Evolutionary conservation across 2,329 filamentous ascomycete species (phyloP).

Genomic region (Phialophora chinensis): DNA sequence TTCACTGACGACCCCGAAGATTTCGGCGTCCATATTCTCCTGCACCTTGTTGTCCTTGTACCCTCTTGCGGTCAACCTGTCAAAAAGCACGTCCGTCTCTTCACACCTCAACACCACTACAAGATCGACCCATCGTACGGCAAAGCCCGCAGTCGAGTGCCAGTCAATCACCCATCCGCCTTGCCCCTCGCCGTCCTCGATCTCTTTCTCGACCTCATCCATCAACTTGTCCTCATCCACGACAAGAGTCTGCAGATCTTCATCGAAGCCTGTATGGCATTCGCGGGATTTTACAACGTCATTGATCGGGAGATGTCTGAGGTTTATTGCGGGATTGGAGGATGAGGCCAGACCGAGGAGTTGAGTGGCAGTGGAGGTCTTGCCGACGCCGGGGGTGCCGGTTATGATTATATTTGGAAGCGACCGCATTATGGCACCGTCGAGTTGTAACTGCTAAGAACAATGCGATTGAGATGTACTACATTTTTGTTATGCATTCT

Average conservation of each 20-base stretch:
- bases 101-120: conserved; percentile 85
- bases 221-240: conserved; percentile 97
- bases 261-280: conserved; percentile 87
- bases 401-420: conserved; percentile 90
- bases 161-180: conserved; percentile 94
- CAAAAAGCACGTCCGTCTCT: conserved; percentile 80
- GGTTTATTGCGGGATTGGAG: conserved; percentile 67
- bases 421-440: conserved; percentile 26
- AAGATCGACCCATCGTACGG: conserved; percentile 90
- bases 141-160: conserved; percentile 97
- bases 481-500: background rate
- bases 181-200: conserved; percentile 55
- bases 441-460: background rate
- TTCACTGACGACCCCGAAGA: conserved; percentile 91
- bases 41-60: conserved; percentile 88
- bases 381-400: conserved; percentile 93
- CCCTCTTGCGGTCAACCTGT: conserved; percentile 74
- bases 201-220: conserved; percentile 84
- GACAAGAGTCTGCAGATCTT: conserved; percentile 84
- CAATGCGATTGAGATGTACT: background rate
- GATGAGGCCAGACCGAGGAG: conserved; percentile 50
- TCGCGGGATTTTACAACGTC: conserved; percentile 85
- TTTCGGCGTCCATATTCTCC: conserved; percentile 95
- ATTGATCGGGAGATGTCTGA: conserved; percentile 87
- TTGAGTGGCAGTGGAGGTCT: conserved; percentile 87